A percentile compares a stretch with the other conserved stretches of the same genome.
Evolutionary conservation across 148 eudicot genomes (phyloP).

Genomic region (Cornus controversa): DNA sequence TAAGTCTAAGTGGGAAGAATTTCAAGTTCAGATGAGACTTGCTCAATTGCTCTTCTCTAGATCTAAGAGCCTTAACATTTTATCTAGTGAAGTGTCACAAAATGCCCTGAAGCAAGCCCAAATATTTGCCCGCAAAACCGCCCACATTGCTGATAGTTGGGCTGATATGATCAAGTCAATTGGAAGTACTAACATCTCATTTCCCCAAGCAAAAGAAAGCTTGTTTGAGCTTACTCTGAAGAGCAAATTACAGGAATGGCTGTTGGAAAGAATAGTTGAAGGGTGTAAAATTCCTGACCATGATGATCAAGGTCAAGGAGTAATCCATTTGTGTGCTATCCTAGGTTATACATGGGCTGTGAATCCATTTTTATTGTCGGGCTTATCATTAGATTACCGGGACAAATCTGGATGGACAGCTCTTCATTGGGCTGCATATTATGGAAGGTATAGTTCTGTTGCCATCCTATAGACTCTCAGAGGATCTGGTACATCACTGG

Average conservation of each 20-base stretch:
- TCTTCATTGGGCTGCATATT: conserved; percentile 97
- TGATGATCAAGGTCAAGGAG: conserved; percentile 91
- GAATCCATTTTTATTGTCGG: conserved; percentile 62
- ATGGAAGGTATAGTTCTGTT: conserved; percentile 63
- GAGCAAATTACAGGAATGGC: conserved; percentile 79
- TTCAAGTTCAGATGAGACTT: conserved; percentile 71
- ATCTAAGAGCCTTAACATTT: conserved; percentile 59
- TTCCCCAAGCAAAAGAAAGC: conserved; percentile 63
- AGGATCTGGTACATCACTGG: background rate
- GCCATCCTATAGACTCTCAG: background rate
- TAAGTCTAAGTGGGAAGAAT: conserved; percentile 53
- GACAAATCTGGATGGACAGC: conserved; percentile 98
- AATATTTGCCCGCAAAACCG: conserved; percentile 52
- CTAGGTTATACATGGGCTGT: conserved; percentile 93
- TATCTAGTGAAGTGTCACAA: conserved; percentile 49
- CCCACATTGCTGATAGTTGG: conserved; percentile 63
- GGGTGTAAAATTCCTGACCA: conserved; percentile 58
- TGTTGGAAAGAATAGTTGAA: conserved; percentile 69
- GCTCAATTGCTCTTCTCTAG: conserved; percentile 81
- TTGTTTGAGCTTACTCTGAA: conserved; percentile 74
- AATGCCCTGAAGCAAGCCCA: conserved; percentile 61
- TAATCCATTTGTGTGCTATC: conserved; percentile 91
- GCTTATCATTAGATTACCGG: conserved; percentile 85
- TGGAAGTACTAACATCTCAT: conserved; percentile 44
- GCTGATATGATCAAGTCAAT: conserved; percentile 44